Evolutionary conservation across 176 grass and related monocot species (phyloP).

Genomic region (Panicum miliaceum): DNA sequence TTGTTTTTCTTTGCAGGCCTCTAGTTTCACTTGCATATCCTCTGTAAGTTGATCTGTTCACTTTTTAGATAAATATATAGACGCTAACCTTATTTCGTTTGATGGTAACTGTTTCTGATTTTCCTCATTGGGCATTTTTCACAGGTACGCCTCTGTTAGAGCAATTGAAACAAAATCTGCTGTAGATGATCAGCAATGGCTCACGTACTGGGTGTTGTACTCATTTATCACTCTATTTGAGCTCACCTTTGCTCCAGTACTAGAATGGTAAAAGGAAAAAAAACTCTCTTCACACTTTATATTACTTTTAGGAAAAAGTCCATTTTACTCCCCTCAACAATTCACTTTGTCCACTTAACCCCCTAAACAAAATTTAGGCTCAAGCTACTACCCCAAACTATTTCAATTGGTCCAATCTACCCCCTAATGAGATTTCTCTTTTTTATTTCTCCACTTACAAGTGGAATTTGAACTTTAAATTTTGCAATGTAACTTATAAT

Average conservation of each 20-base stretch:
- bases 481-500: too few species aligned
- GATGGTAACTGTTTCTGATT: constrained; percentile 10
- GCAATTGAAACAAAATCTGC: constrained; percentile 98
- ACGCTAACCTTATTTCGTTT: constrained; percentile 14
- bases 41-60: constrained; percentile 68
- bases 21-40: constrained; percentile 91
- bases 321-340: too few species aligned
- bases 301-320: background rate
- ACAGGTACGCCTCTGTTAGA: constrained; percentile 93
- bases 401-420: too few species aligned
- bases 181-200: constrained; percentile 96
- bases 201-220: constrained; percentile 98
- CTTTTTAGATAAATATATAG: background rate
- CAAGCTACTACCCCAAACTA: too few species aligned
- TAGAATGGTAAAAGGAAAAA: constrained; percentile 76
- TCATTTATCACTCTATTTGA: constrained; percentile 98
- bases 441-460: too few species aligned
- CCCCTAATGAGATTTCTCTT: too few species aligned
- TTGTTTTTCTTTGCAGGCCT: constrained; percentile 70
- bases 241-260: constrained; percentile 77
- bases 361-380: too few species aligned
- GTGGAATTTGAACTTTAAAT: too few species aligned
- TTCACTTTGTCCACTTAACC: too few species aligned
- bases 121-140: constrained; percentile 24
- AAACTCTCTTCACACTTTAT: constrained; percentile 3